These are phyloP conservation scores for Diaporthe nobilis DNA, from an alignment of 2,329 filamentous ascomycete genomes.

Conservation along the genomic window DNA sequence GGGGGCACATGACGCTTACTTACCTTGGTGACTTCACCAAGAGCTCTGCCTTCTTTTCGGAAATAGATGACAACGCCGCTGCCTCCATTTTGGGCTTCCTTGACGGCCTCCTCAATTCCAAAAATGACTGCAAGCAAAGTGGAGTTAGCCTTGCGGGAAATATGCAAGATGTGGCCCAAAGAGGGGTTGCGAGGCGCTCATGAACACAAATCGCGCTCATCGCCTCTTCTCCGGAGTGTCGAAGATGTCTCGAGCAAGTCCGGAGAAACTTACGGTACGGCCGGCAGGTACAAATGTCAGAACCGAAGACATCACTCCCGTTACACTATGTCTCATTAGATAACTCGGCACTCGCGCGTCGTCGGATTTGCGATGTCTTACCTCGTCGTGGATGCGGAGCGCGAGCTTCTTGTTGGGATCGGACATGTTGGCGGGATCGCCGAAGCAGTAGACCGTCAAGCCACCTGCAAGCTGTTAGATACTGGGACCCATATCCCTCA, in stretches of 20 bases:
- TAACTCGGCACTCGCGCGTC: background rate
- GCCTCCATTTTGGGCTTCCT: constrained; percentile 94
- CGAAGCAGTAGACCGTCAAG: constrained; percentile 96
- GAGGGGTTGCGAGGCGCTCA: background rate
- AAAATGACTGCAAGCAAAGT: constrained; percentile 75
- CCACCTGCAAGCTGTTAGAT: constrained; percentile 68
- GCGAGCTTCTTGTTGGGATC: constrained; percentile 86
- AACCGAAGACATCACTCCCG: constrained; percentile 96
- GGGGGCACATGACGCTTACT: constrained; percentile 63
- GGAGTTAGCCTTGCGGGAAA: background rate
- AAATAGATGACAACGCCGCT: constrained; percentile 98
- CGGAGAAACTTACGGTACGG: constrained; percentile 72
- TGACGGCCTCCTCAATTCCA: constrained; percentile 97
- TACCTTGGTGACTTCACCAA: constrained; percentile 97
- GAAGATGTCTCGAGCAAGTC: background rate
- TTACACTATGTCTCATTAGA: constrained; percentile 74
- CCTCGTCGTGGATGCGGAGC: constrained; percentile 82
- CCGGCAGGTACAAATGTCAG: constrained; percentile 96
- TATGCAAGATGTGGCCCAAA: background rate
- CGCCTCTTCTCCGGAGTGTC: background rate
- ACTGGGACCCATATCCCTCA: constrained; percentile 31
- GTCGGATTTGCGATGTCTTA: constrained; percentile 48
- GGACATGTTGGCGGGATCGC: constrained; percentile 93
- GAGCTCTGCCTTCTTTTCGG: constrained; percentile 93
- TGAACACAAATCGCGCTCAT: background rate